Evolutionary conservation across 2,329 filamentous ascomycete genomes (phyloP).

Genomic region (Aureobasidium musti): DNA sequence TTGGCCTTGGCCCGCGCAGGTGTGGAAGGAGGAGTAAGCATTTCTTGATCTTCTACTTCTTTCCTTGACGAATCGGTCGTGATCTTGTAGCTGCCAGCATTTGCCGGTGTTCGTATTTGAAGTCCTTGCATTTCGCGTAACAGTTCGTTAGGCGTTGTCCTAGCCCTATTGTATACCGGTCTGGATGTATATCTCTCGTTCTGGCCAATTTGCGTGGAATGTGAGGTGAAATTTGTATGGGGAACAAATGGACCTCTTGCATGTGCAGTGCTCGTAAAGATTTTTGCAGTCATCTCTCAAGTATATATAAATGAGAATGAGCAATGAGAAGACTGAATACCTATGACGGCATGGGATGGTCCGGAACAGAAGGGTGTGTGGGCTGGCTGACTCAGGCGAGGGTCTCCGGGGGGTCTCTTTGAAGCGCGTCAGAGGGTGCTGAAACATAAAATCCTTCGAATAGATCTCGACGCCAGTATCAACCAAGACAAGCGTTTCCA

Average conservation of each 20-base stretch:
- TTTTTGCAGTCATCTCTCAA: constrained; percentile 5
- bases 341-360: constrained; percentile 27
- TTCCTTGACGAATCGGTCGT: background rate
- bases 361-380: constrained; percentile 21
- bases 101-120: constrained; percentile 15
- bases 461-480: constrained; percentile 20
- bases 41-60: constrained; percentile 6
- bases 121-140: constrained; percentile 25
- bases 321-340: constrained; percentile 15
- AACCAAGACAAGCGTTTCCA: constrained; percentile 17
- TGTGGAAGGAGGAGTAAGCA: constrained; percentile 28
- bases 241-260: constrained; percentile 16
- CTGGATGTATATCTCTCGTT: constrained; percentile 20
- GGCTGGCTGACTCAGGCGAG: constrained; percentile 25
- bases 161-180: background rate
- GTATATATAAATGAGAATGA: background rate
- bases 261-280: constrained; percentile 9
- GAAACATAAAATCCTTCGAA: constrained; percentile 26
- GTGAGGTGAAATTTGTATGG: constrained; percentile 19
- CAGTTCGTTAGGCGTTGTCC: constrained; percentile 16
- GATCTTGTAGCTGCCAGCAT: background rate
- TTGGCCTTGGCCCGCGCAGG: constrained; percentile 1
- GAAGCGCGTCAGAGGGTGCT: constrained; percentile 9
- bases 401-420: constrained; percentile 9
- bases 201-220: constrained; percentile 20